phyloP scores from a whole-genome alignment of 1,284 basidiomycete genomes.

The Psilocybe mexicana region DNA sequence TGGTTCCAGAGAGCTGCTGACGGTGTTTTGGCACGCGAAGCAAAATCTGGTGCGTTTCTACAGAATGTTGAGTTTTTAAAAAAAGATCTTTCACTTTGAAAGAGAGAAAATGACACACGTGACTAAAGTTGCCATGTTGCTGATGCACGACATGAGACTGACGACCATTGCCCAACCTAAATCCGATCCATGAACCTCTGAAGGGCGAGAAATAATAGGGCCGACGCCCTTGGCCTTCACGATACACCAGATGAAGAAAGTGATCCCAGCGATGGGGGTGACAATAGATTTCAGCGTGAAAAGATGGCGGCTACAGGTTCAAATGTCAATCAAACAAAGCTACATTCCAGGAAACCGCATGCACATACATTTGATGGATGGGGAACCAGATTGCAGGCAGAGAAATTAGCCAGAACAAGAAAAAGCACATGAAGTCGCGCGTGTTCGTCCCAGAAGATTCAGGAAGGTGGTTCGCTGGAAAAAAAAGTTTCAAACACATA shows the following conservation, averaged over 20 bases:
- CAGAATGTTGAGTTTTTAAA: background rate
- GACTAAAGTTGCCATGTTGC: constrained; percentile 77
- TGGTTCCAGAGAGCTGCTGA: constrained; percentile 73
- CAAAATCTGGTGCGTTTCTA: constrained; percentile 79
- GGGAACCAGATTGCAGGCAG: constrained; percentile 82
- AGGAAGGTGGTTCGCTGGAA: constrained; percentile 63
- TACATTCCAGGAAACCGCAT: constrained; percentile 14
- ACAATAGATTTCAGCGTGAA: constrained; percentile 82
- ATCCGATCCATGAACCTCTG: constrained; percentile 65
- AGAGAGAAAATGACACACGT: constrained; percentile 42
- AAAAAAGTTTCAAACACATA: constrained; percentile 6
- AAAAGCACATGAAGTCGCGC: constrained; percentile 77
- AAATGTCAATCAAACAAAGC: background rate
- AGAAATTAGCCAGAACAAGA: constrained; percentile 84
- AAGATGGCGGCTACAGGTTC: constrained; percentile 59
- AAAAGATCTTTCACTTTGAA: constrained; percentile 3
- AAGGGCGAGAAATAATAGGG: constrained; percentile 72
- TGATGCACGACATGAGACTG: constrained; percentile 77
- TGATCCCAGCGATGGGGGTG: constrained; percentile 70
- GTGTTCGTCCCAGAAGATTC: constrained; percentile 71
- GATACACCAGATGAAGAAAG: constrained; percentile 83
- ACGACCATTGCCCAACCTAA: constrained; percentile 82
- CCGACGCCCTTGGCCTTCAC: constrained; percentile 79
- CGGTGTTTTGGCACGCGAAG: constrained; percentile 70
- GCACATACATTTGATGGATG: constrained; percentile 71